Base-by-base conservation (phyloP, 2,329 filamentous ascomycete species). In the Hypoxylon sp. region DNA sequence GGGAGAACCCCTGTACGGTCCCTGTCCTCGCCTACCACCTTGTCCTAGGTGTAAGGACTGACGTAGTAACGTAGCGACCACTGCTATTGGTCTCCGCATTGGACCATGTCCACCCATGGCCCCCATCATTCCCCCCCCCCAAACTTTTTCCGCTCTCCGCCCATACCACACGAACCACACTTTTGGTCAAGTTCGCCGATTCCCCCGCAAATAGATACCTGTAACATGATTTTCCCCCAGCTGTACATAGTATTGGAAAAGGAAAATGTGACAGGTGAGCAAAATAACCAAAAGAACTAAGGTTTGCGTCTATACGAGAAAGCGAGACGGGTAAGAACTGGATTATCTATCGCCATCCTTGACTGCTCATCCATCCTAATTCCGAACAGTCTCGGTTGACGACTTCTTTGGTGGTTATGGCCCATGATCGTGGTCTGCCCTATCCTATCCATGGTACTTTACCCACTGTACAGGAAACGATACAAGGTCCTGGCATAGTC, bases 41-140 rank as follows among this genome's bases (percentile, higher is more conserved):
- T 15, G 32, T 34, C 32, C 32, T 15, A 15, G 11, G 32, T 34
- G 13, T 32, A 17, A 49, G n/a, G 51, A 46, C n/a, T 46, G 43
- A 34, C 15, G 32, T 34, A 34, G 32, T 13, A 43, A 43, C 7
- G n/a, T 17, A 2, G 15, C 37, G 34, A 39, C 10, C 11, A 39
- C 8, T 55, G 43, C 64, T 15, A 66, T 66, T 66, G 64, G 65
- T 60, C 58, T 62, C 65, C 65, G 61, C 61, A 64, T 30, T 48
- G 34, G 43, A 56, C 55, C 32, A 54, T 53, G 55, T 53, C 61
- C 55, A 58, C 61, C 34, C 22, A n/a, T n/a, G 22, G 2, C 41
- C 20, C 34, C 53, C 34, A 26, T 46, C n/a, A n/a, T n/a, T n/a
- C 32, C 41, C 46, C 34, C 32, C n/a, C 47, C 46, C 20, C 20